Evolutionary conservation across 106 monocot genomes (phyloP), one percentile per base, ranked within the genome.

Genomic region (Platanthera guangdongensis): DNA sequence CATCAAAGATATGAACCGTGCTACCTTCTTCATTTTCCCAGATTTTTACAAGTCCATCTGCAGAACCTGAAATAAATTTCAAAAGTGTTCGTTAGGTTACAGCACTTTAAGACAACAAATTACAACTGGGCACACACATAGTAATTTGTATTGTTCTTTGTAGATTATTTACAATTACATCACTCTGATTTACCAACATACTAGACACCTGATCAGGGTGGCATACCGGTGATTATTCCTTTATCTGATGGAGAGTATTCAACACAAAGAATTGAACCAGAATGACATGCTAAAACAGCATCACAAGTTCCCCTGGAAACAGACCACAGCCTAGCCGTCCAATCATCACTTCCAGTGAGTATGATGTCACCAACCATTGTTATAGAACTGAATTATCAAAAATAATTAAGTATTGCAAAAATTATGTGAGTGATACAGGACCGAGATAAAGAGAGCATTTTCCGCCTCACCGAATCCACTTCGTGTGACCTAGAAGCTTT

Each of bases 311-410:
- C 99, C 79, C 88, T 85, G 68, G 91, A 89, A 77, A 87, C 71
- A 77, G 99, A 99, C 99, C 99, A 99, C 75, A 92, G 69, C 72
- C 99, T 94, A 76, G 99, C 99, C 14, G 99, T 99, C 99, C 99
- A 99, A 88, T 99, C 99, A 94, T 99, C 99, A 85, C 99, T 99
- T 14, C 99, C 99, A 72, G 99, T 99, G 69, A 99, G 80, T 76
- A 99, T 21, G 68, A 88, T 92, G 67, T 99, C 99, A 22, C 92
- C 88, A 78, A 78, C 81, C 99, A 99, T 94, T 86, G 92, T 99
- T 72, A 99, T 78, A 63, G 97, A 89, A 81, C 97, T 97, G 74
- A 59, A 86, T 71, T 22, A 77, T 73, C 46, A 81, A 72, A 10
- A 70, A 48, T 22, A 57, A 16, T 54, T 16, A 47, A 54, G 57